These are phyloP conservation scores for Cyclotella baltica DNA, from an alignment of 108 stramenopile genomes.

Conservation along the genomic window DNA sequence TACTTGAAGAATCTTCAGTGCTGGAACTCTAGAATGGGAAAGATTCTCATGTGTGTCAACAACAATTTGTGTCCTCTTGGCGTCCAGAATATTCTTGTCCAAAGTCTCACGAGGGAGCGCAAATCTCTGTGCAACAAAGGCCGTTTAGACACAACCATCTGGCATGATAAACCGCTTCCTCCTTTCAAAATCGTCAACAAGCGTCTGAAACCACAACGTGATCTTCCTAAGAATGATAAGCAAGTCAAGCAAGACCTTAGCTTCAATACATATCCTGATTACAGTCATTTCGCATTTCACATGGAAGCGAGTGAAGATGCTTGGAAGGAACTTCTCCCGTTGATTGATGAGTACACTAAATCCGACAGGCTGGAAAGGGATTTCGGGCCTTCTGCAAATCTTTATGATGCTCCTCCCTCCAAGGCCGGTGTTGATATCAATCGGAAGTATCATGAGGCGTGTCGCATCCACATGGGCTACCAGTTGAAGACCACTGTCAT, in stretches of 20 bases:
- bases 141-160: background rate
- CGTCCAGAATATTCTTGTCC: background rate
- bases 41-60: constrained; percentile 3
- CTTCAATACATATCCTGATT: background rate
- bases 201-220: no score
- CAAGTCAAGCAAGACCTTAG: background rate
- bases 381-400: background rate
- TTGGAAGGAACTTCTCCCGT: background rate
- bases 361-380: background rate
- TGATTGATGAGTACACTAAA: background rate
- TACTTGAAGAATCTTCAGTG: background rate
- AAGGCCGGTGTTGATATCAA: background rate
- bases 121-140: background rate
- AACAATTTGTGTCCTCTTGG: background rate
- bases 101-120: background rate
- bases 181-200: no score
- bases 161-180: background rate
- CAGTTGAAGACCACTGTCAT: background rate
- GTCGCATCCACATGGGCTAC: background rate
- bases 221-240: no score
- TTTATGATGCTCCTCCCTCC: background rate
- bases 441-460: background rate
- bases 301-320: background rate
- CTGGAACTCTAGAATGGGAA: background rate
- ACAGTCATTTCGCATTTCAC: background rate